Evolutionary conservation across 2,329 filamentous ascomycete species (phyloP).

Genomic region (Colletotrichum spaethianum): DNA sequence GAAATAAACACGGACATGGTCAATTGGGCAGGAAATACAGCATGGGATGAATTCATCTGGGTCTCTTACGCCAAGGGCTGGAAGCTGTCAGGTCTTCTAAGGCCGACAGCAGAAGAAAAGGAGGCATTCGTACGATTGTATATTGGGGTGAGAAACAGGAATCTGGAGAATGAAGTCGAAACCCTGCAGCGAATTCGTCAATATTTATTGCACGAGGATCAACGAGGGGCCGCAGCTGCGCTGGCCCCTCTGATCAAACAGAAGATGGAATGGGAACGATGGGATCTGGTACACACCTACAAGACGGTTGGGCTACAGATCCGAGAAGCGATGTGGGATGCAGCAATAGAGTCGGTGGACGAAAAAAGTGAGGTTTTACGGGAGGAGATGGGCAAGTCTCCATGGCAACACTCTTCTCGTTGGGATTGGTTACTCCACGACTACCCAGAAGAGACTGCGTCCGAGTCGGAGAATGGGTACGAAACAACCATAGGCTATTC

Average conservation of each 20-base stretch:
- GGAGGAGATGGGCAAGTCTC: slow-evolving; percentile 15
- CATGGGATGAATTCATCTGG: background rate
- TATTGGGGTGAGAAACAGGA: background rate
- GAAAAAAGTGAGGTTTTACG: slow-evolving; percentile 4
- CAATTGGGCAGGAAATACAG: fast-evolving
- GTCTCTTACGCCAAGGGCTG: fast-evolving
- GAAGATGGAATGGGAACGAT: slow-evolving; percentile 6
- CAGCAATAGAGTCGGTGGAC: slow-evolving; percentile 15
- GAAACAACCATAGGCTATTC: background rate
- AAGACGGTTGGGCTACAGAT: slow-evolving; percentile 17
- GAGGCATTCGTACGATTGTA: background rate
- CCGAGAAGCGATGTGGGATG: slow-evolving; percentile 20
- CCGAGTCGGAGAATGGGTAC: background rate
- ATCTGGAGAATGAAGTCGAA: background rate
- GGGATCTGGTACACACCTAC: slow-evolving; percentile 3
- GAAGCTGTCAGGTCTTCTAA: fast-evolving
- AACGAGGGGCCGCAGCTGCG: background rate
- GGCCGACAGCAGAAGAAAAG: background rate
- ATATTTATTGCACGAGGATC: background rate
- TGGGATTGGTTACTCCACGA: background rate
- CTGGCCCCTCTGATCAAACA: background rate
- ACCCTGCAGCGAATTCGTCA: background rate
- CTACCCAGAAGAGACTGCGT: background rate
- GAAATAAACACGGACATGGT: background rate
- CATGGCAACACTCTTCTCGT: background rate